phyloP scores from a whole-genome alignment of 139 green algal genomes.

The Ettlia oleoabundans region DNA sequence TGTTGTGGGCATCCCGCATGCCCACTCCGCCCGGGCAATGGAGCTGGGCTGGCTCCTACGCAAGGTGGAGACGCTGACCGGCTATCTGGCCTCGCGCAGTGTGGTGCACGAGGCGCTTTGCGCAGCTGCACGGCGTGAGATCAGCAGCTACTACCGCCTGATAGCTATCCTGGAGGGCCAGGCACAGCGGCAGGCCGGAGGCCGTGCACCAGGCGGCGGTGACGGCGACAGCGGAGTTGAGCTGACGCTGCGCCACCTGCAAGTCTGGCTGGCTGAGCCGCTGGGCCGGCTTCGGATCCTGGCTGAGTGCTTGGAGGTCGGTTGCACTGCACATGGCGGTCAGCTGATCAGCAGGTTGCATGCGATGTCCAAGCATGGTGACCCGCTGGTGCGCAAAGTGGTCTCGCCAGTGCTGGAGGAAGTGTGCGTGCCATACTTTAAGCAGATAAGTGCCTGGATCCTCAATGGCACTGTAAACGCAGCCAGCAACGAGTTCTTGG shows the following conservation, averaged over 20 bases:
- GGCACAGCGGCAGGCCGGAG: slow-evolving; percentile 18
- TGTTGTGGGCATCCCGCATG: too few relatives aligned
- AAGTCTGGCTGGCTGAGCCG: slow-evolving; percentile 88
- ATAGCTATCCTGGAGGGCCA: slow-evolving; percentile 89
- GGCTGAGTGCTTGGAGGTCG: slow-evolving; percentile 72
- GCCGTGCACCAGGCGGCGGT: not conserved
- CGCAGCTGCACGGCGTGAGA: slow-evolving; percentile 61
- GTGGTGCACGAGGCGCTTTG: slow-evolving; percentile 37
- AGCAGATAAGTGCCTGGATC: slow-evolving; percentile 86
- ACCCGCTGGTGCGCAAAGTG: slow-evolving; percentile 70
- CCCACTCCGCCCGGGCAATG: too few relatives aligned
- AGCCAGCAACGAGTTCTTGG: slow-evolving; percentile 85
- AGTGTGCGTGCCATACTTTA: slow-evolving; percentile 84
- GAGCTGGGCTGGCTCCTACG: slow-evolving; percentile 80
- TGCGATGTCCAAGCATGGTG: slow-evolving; percentile 76
- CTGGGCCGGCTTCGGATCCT: slow-evolving; percentile 79
- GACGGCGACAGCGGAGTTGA: slow-evolving; percentile 30
- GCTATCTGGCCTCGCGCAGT: slow-evolving; percentile 4
- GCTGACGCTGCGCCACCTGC: slow-evolving; percentile 86
- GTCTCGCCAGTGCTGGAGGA: slow-evolving; percentile 65
- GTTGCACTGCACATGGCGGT: slow-evolving; percentile 60
- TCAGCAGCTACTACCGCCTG: slow-evolving; percentile 85
- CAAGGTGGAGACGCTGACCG: slow-evolving; percentile 3
- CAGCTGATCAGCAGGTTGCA: slow-evolving; percentile 73
- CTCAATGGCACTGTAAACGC: slow-evolving; percentile 86